phyloP scores from a whole-genome alignment of 164 flowering plant genomes.

The Magnolia changhungtana region DNA sequence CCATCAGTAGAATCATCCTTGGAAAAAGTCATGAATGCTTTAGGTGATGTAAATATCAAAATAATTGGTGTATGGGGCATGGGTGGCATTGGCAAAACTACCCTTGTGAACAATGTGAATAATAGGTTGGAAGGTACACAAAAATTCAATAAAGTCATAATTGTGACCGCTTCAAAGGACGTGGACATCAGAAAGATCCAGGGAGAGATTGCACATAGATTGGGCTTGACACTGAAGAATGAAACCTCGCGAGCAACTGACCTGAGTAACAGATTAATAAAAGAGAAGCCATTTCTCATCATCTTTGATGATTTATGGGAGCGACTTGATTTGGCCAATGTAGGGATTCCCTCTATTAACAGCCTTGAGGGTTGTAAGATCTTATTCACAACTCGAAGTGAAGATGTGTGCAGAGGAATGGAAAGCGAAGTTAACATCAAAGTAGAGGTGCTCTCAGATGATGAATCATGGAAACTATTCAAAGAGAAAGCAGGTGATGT shows the following conservation, averaged over 20 bases:
- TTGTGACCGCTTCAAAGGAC: neutral
- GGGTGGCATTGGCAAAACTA: constrained; percentile 13
- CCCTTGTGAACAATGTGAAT: neutral
- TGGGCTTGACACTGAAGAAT: neutral
- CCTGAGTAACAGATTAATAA: neutral
- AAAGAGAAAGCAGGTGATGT: constrained; percentile 11
- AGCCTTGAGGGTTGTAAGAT: constrained; percentile 9
- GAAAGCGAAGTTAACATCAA: constrained; percentile 3
- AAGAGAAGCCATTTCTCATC: constrained; percentile 2
- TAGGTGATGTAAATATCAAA: neutral
- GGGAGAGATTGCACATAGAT: neutral
- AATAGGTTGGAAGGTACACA: neutral
- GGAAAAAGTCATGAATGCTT: constrained; percentile 4
- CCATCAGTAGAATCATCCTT: neutral
- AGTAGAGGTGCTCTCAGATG: constrained; percentile 13
- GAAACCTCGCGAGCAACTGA: neutral
- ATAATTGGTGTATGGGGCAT: constrained; percentile 16
- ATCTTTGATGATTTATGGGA: constrained; percentile 20
- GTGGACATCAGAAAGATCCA: neutral
- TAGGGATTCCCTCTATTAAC: constrained; percentile 6
- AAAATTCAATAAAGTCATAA: neutral
- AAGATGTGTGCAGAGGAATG: constrained; percentile 2
- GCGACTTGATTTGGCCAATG: neutral
- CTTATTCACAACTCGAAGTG: constrained; percentile 3
- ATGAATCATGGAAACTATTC: constrained; percentile 26